A percentile compares a stretch with the other conserved stretches of the same genome.
phyloP scores from a whole-genome alignment of 768 basidiomycete species.

The Mycena capillaripes region DNA sequence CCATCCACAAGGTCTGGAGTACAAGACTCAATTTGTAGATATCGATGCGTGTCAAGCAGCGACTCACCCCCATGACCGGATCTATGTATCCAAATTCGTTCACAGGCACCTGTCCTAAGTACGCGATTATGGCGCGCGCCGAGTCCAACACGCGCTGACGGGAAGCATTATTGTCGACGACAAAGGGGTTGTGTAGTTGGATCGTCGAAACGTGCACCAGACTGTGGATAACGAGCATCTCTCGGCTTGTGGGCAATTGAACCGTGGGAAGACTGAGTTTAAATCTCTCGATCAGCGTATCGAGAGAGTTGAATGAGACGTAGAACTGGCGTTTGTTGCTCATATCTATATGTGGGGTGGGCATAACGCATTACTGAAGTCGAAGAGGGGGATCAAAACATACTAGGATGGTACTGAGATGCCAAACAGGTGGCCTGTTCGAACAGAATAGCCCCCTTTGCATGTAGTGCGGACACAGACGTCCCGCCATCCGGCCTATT shows the following conservation, averaged over 20 bases:
- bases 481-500: constrained; percentile 20
- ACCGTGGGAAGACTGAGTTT: constrained; percentile 22
- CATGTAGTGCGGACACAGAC: constrained; percentile 17
- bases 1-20: constrained; percentile 31
- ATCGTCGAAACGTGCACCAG: constrained; percentile 38
- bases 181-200: constrained; percentile 39
- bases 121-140: constrained; percentile 21
- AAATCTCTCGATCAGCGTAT: constrained; percentile 42
- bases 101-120: constrained; percentile 8
- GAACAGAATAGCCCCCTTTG: constrained; percentile 41
- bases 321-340: constrained; percentile 38
- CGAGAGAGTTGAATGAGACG: constrained; percentile 41
- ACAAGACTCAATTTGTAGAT: neutral
- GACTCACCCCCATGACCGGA: constrained; percentile 34
- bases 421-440: constrained; percentile 41
- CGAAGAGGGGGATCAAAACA: neutral
- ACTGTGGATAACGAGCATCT: constrained; percentile 42
- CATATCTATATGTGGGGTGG: constrained; percentile 34
- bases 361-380: too few relatives aligned
- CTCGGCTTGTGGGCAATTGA: constrained; percentile 13
- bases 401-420: constrained; percentile 40
- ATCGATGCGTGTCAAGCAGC: neutral
- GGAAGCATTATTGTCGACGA: constrained; percentile 23
- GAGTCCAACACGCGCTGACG: constrained; percentile 20
- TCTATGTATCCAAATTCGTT: constrained; percentile 26